phyloP scores from a whole-genome alignment of 2,329 filamentous ascomycete genomes.

The Stachybotrys chartarum region DNA sequence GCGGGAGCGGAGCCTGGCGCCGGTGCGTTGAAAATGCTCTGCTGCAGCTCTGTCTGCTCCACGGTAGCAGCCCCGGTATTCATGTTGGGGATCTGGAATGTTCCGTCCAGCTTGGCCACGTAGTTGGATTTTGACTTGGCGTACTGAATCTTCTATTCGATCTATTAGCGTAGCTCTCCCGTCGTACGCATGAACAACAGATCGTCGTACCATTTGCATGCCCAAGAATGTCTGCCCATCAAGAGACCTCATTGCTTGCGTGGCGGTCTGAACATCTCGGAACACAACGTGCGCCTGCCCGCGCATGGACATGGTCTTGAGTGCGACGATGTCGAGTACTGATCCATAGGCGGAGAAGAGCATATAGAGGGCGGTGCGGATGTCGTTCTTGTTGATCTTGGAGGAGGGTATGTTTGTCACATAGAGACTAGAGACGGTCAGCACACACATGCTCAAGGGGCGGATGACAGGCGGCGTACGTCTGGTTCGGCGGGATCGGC shows the following conservation, averaged over 20 bases:
- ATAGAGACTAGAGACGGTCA: slow-evolving; percentile 60
- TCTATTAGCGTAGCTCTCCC: background rate
- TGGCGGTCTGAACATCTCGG: slow-evolving; percentile 82
- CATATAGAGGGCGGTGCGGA: slow-evolving; percentile 83
- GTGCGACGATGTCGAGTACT: slow-evolving; percentile 82
- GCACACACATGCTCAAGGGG: background rate
- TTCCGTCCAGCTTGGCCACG: slow-evolving; percentile 86
- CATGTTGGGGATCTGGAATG: slow-evolving; percentile 63
- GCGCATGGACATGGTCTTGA: slow-evolving; percentile 88
- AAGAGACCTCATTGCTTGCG: slow-evolving; percentile 83
- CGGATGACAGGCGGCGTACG: slow-evolving; percentile 42
- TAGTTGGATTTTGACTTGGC: slow-evolving; percentile 84
- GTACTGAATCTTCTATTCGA: slow-evolving; percentile 76
- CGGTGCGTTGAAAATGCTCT: slow-evolving; percentile 71
- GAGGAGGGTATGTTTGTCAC: slow-evolving; percentile 77
- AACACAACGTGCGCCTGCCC: slow-evolving; percentile 93
- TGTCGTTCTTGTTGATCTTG: slow-evolving; percentile 83
- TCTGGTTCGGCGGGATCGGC: slow-evolving; percentile 63
- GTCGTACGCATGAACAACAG: background rate
- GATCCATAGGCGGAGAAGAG: slow-evolving; percentile 91
- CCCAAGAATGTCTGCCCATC: slow-evolving; percentile 85
- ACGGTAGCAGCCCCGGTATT: slow-evolving; percentile 44
- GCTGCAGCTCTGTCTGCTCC: slow-evolving; percentile 66
- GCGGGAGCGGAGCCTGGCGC: slow-evolving; percentile 40
- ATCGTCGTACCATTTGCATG: slow-evolving; percentile 63